Base-by-base conservation (phyloP, 2,329 filamentous ascomycete species). In the Ascochyta pisi region DNA sequence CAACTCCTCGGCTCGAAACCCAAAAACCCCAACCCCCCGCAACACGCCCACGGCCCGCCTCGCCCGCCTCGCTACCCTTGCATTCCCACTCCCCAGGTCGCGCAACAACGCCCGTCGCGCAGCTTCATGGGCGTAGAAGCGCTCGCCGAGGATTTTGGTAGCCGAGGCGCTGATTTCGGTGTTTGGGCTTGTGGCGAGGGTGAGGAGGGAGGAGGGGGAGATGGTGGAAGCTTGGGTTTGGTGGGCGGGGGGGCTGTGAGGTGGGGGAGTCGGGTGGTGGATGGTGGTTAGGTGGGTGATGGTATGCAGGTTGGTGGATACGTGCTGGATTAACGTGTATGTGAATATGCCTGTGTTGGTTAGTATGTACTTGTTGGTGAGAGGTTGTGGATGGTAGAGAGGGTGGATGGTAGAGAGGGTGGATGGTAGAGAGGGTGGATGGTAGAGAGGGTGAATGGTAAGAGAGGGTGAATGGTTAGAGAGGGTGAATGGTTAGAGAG, bases 271-370 rank as follows among this genome's bases (percentile, higher is more conserved):
- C 44, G 34, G 50, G 85, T 46, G 89, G 85, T 70, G 89, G 86
- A 95, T 84, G 73, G 87, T 83, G 61, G 88, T 88, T 49, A 87
- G 81, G 64, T 86, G 81, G 62, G 86, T 83, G 63, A 88, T 85
- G 50, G 83, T 77, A 54, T 79, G 78, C 40, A 93, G 84, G 50
- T 84, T 80, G 34, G 81, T 73, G 60, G 82, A 81, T 73, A 91
- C 84, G 48, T 81, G 53, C 3, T 31, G 79, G 56, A 81, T 78
- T 52, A 88, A 73, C 58, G 83, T 75, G 65, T 86, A 83, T 37
- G 87, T 82, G 59, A 86, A 83, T 49, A 89, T 62, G 54, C 78
- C 77, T 77, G 50, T 16, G 22, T 68, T 40, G 37, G 81, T 76
- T 77, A 74, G 42, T 70, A 71, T 54, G 66, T 16, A 6, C 6